A percentile compares a stretch with the other conserved stretches of the same genome.
These are phyloP conservation scores for Saposhnikovia divaricata DNA, from an alignment of 129 eudicot species.

Conservation along the genomic window DNA sequence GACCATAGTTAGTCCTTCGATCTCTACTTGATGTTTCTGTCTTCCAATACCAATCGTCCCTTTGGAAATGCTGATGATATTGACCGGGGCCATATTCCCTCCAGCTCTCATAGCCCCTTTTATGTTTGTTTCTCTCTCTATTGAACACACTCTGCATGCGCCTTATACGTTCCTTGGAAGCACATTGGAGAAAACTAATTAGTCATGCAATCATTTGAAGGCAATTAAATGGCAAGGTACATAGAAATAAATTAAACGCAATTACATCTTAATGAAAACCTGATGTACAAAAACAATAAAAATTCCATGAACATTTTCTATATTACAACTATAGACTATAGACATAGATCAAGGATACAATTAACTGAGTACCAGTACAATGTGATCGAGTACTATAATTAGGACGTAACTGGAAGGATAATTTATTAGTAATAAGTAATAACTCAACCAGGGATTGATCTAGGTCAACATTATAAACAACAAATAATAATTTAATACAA, in stretches of 20 bases:
- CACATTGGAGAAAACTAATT: not conserved
- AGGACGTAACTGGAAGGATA: not conserved
- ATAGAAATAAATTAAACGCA: not conserved
- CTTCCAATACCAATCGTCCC: slow-evolving; percentile 98
- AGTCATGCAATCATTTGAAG: not conserved
- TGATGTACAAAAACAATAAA: not conserved
- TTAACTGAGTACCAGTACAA: not conserved
- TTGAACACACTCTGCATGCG: slow-evolving; percentile 92
- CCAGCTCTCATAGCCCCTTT: slow-evolving; percentile 75
- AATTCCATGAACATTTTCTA: not conserved
- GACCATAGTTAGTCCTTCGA: slow-evolving; percentile 35
- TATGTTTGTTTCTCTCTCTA: slow-evolving; percentile 69
- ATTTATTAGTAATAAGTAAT: not conserved
- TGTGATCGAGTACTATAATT: no score
- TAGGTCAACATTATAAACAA: not conserved
- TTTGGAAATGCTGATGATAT: slow-evolving; percentile 79
- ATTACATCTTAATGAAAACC: not conserved
- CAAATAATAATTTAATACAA: no score
- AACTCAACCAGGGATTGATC: not conserved
- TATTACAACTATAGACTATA: not conserved
- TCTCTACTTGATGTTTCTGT: slow-evolving; percentile 50
- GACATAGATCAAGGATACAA: not conserved
- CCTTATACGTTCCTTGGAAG: slow-evolving; percentile 68
- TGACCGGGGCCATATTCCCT: slow-evolving; percentile 44
- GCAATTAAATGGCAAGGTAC: not conserved